Base-by-base conservation (phyloP, 305 asterid genomes). In the Fraxinus sp. region DNA sequence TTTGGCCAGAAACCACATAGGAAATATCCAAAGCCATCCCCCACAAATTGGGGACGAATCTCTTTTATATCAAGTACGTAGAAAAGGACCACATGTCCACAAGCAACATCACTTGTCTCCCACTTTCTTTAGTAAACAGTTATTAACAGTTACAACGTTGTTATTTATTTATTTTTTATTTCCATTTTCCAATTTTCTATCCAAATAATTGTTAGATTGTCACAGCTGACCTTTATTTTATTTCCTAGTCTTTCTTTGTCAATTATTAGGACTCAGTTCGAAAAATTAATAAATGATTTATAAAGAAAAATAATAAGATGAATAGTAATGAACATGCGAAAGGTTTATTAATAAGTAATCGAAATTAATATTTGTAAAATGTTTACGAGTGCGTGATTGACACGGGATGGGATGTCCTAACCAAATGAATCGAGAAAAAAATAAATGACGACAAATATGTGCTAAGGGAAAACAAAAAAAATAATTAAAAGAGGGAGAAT, bases 31-130 rank as follows among this genome's bases (percentile, higher is more conserved):
- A 76, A 39, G 79, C 66, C 37, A 76, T 76, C 80, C 84, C 87
- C 28, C 28, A 82, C 76, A 77, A 80, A 37, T 80, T 64, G 88
- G 87, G 89, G 88, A 87, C 89, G 86, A 87, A 87, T 85, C 85
- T 77, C 73, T 77, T 46, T 82, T 64, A 82, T 28, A 22, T 49
- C 84, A 33, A 62, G 37, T 80, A 79, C 41, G 72, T 16, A 0
- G 32, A n/a, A 16, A 70, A 32, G 37, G 46, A 26, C 30, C 20
- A 66, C 35, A 5, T 11, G 74, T 11, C 37, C n/a, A n/a, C 35
- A 24, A 66, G 14, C 26, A 55, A 32, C 79, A 76, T 81, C 86
- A 83, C 81, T 37, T 83, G 83, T 83, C 73, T 43, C 82, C 86
- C 87, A 84, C 86, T 82, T 52, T 68, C 66, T 77, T 66, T 9